Evolutionary conservation across 2,329 filamentous ascomycete genomes (phyloP).

Genomic region (Penicillium sp.): DNA sequence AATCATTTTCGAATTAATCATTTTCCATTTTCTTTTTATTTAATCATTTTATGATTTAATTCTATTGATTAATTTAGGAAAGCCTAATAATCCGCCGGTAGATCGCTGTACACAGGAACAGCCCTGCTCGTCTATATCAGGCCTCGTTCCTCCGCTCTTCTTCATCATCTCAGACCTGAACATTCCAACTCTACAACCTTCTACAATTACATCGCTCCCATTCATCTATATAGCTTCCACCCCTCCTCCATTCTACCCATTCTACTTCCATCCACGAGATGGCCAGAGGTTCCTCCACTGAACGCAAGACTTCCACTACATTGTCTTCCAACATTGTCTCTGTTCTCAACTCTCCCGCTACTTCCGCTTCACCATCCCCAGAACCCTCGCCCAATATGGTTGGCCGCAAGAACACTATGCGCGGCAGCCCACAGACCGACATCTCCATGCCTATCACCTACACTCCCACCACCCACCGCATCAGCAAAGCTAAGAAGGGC

Average conservation of each 20-base stretch:
- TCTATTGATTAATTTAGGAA: constrained; percentile 17
- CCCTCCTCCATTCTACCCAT: not conserved
- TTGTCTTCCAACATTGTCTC: constrained; percentile 19
- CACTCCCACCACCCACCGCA: constrained; percentile 51
- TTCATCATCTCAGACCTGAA: constrained; percentile 15
- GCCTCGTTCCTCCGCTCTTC: constrained; percentile 23
- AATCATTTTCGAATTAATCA: not conserved
- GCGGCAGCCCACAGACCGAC: constrained; percentile 30
- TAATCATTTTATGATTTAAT: constrained; percentile 1
- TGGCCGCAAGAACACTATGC: constrained; percentile 29
- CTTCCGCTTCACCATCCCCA: constrained; percentile 21
- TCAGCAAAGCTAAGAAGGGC: constrained; percentile 55
- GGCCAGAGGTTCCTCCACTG: constrained; percentile 24
- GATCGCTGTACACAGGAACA: constrained; percentile 20
- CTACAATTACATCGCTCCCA: constrained; percentile 9
- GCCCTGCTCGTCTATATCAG: constrained; percentile 24
- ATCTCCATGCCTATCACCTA: constrained; percentile 42
- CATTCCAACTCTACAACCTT: constrained; percentile 2
- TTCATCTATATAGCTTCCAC: constrained; percentile 16
- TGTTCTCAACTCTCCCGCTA: constrained; percentile 21
- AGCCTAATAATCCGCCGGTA: constrained; percentile 23
- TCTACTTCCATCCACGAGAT: constrained; percentile 14
- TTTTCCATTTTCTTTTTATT: constrained; percentile 1
- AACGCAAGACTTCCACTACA: constrained; percentile 21
- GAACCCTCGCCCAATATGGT: constrained; percentile 20